Evolutionary conservation across 257 asterid species (phyloP), one percentile per base, ranked within the genome.

Genomic region (Mitragyna speciosa): DNA sequence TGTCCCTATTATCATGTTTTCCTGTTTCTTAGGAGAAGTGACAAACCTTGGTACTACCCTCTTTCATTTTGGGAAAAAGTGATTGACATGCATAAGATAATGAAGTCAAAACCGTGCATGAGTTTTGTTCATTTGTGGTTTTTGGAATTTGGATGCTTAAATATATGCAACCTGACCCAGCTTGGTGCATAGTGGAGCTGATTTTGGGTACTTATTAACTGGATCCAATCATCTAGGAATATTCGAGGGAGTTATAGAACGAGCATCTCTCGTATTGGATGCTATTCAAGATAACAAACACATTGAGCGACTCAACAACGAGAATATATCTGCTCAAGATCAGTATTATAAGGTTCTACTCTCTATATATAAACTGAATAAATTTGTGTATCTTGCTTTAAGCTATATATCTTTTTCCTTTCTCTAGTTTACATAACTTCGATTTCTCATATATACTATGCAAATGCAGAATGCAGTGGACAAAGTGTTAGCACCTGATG

Each of bases 401-500:
- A 19, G 0, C 19, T 15, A n/a, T 16, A 28, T 52, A n/a, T 72
- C 64, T 68, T 24, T 82, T 59, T 64, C 36, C 7, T 73, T 15
- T 14, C 70, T 79, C 48, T 43, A 12, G 14, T 80, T 17, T 74
- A 19, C 39, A 58, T 58, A 30, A 67, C 24, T 48, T 52, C 47
- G 54, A 19, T 30, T 48, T 66, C 54, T 78, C 59, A 52, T 49
- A n/a, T 26, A 28, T 77, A 72, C 66, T 75, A 61, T 77, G 72
- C 71, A 68, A 87, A 75, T 84, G 86, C 94, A 96, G 97, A 94
- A 83, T 65, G 99, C 96, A 73, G 87, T 94, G 81, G 90, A 89
- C 79, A 96, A 91, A 88, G 39, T 93, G 85, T 75, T 93, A 73
- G 91, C 91, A 19, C 90, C 90, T 26, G 97, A 96, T 84, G 84